Base-by-base conservation (phyloP, 441 rosid species). In the Lepidium campestre region DNA sequence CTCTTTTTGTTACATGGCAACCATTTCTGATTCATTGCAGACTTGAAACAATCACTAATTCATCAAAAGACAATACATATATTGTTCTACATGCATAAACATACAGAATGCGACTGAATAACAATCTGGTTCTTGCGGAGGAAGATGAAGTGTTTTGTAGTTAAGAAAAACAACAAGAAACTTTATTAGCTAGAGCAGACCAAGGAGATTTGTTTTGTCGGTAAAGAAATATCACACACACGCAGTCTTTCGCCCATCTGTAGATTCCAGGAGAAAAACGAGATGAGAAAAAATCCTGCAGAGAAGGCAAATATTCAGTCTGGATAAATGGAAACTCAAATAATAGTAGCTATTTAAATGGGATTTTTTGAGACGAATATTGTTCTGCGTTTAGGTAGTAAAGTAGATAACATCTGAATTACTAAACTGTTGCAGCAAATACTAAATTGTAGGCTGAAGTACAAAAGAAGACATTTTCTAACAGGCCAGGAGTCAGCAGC, bases 91-190 rank as follows among this genome's bases (percentile, higher is more conserved):
- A 39, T 29, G 64, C 57, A 29, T 63, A n/a, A 56, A 56, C 58
- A 71, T 37, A 29, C 18, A 57, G 31, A 49, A 32, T 17, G 34
- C n/a, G 20, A 19, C 31, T 56, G 64, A 71, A 55, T 31, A 71
- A 63, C 53, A 63, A 39, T 55, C 27, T 63, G 57, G 53, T 71
- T 57, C 53, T 64, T 56, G 22, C 40, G 59, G 7, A 63, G 53
- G 8, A 64, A 29, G 47, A 56, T 20, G 19, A 56, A 47, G 13
- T 71, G 59, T 63, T 63, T 56, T 56, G 53, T 56, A 71, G 75
- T 47, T 56, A 53, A 63, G n/a, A 13, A 29, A 63, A 56, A 53
- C 65, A 39, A 47, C 70, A 19, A 55, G 45, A 63, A 37, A 19
- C 42, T 32, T 71, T 71, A 71, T 71, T 71, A 57, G 53, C 34